Evolutionary conservation across 352 stramenopile genomes (phyloP).

Genomic region (Globisporangium nagaii): DNA sequence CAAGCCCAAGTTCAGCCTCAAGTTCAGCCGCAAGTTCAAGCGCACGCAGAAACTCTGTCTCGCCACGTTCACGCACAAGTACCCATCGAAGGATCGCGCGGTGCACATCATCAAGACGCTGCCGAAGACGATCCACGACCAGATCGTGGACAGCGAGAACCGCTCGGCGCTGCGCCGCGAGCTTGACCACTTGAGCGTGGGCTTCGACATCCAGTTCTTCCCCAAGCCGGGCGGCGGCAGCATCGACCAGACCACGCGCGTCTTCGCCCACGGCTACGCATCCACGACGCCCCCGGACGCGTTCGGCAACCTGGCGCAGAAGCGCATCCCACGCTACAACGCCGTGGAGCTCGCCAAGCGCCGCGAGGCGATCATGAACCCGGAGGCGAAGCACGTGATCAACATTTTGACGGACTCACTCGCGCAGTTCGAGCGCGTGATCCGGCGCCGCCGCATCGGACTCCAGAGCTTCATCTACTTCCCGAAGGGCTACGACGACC

Average conservation of each 20-base stretch:
- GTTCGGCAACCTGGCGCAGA: slow-evolving; percentile 22
- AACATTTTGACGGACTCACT: slow-evolving; percentile 42
- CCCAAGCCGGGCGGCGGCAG: slow-evolving; percentile 16
- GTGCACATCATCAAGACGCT: slow-evolving; percentile 64
- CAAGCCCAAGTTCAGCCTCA: slow-evolving; percentile 22
- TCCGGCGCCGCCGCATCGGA: slow-evolving; percentile 54
- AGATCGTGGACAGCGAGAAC: slow-evolving; percentile 26
- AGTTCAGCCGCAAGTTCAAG: slow-evolving; percentile 27
- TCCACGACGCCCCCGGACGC: slow-evolving; percentile 22
- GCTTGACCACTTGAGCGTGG: slow-evolving; percentile 47
- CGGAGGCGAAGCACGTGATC: slow-evolving; percentile 39
- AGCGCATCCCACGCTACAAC: neutral
- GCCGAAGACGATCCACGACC: slow-evolving; percentile 37
- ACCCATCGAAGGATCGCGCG: slow-evolving; percentile 33
- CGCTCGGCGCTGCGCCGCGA: slow-evolving; percentile 32
- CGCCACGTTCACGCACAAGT: slow-evolving; percentile 29
- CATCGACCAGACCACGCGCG: slow-evolving; percentile 27
- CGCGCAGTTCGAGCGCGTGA: slow-evolving; percentile 42
- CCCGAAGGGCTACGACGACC: slow-evolving; percentile 27
- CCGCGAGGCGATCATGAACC: slow-evolving; percentile 40
- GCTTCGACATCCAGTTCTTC: slow-evolving; percentile 40
- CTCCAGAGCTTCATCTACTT: slow-evolving; percentile 72
- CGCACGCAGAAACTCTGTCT: slow-evolving; percentile 57
- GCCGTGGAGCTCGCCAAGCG: slow-evolving; percentile 22
- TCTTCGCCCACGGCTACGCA: slow-evolving; percentile 44